phyloP scores from a whole-genome alignment of 2,329 filamentous ascomycete species.

The Clonostachys byssicola region DNA sequence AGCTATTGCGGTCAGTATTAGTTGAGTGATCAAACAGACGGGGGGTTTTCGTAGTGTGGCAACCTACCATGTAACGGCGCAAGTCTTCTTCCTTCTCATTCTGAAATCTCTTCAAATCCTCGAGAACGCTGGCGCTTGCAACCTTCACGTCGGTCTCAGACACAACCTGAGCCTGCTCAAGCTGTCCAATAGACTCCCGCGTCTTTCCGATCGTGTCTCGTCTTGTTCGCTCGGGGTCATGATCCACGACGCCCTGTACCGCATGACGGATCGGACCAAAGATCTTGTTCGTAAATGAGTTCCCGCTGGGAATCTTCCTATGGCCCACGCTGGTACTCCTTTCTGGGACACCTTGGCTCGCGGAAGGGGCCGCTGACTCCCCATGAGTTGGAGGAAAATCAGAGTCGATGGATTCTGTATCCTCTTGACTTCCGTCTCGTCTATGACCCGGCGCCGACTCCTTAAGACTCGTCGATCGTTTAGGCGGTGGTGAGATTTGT shows the following conservation, averaged over 20 bases:
- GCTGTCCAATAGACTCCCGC: constrained; percentile 75
- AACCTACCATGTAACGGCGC: constrained; percentile 87
- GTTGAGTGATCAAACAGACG: background rate
- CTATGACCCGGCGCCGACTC: constrained; percentile 43
- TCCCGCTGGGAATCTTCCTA: constrained; percentile 79
- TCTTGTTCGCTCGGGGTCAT: constrained; percentile 88
- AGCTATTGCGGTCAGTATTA: constrained; percentile 50
- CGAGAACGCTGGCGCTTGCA: constrained; percentile 81
- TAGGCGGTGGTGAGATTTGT: constrained; percentile 53
- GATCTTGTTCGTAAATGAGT: constrained; percentile 88
- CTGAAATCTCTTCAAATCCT: constrained; percentile 91
- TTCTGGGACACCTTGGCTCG: constrained; percentile 67
- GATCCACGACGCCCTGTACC: constrained; percentile 92
- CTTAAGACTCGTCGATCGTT: constrained; percentile 60
- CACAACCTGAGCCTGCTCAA: constrained; percentile 87
- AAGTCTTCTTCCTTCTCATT: constrained; percentile 93
- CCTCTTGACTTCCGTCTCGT: constrained; percentile 57
- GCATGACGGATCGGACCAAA: constrained; percentile 95
- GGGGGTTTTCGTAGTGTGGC: background rate
- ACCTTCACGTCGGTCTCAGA: constrained; percentile 91
- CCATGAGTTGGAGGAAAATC: constrained; percentile 91
- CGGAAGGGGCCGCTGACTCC: constrained; percentile 66
- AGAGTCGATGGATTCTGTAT: constrained; percentile 88
- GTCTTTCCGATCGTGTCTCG: constrained; percentile 96
- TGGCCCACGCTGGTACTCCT: constrained; percentile 48